Percentiles rank a stretch among this genome's conserved stretches.
Evolutionary conservation across 305 asterid genomes (phyloP).

Genomic region (Coffea humblotiana): DNA sequence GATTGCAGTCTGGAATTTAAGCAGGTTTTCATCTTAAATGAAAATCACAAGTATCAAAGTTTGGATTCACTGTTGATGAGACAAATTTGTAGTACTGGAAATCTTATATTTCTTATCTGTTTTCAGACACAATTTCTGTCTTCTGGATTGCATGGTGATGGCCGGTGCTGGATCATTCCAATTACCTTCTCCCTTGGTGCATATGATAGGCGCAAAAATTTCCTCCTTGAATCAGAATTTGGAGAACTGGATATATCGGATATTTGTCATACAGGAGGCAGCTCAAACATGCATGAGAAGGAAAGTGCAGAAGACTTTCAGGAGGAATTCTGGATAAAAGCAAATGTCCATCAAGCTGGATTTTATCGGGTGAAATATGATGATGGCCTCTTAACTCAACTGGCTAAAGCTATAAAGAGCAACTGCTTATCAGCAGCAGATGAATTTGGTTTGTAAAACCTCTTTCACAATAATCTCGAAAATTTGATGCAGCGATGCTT

Average conservation of each 20-base stretch:
- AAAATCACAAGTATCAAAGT: not conserved
- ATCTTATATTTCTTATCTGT: not conserved
- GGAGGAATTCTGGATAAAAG: conserved; percentile 38
- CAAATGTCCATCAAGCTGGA: conserved; percentile 35
- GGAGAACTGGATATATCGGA: conserved; percentile 23
- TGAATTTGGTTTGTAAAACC: conserved; percentile 28
- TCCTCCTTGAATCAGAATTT: conserved; percentile 30
- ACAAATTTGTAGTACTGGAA: not conserved
- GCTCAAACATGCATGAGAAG: not conserved
- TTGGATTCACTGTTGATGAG: not conserved
- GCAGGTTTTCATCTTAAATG: conserved; percentile 31
- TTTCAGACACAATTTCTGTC: conserved; percentile 33
- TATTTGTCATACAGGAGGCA: not conserved
- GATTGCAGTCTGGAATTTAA: conserved; percentile 30
- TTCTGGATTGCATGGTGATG: conserved; percentile 22
- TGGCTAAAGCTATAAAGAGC: conserved; percentile 24
- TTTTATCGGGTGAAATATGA: conserved; percentile 44
- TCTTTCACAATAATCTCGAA: not conserved
- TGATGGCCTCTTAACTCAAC: conserved; percentile 23
- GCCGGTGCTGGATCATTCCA: conserved; percentile 37
- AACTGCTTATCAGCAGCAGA: conserved; percentile 36
- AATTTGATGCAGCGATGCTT: not conserved
- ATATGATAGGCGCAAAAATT: conserved; percentile 22
- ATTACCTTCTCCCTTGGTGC: conserved; percentile 32
- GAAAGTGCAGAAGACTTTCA: conserved; percentile 8